Base-by-base conservation (phyloP, 2,329 filamentous ascomycete species). In the Ophiosphaerella korrae region DNA sequence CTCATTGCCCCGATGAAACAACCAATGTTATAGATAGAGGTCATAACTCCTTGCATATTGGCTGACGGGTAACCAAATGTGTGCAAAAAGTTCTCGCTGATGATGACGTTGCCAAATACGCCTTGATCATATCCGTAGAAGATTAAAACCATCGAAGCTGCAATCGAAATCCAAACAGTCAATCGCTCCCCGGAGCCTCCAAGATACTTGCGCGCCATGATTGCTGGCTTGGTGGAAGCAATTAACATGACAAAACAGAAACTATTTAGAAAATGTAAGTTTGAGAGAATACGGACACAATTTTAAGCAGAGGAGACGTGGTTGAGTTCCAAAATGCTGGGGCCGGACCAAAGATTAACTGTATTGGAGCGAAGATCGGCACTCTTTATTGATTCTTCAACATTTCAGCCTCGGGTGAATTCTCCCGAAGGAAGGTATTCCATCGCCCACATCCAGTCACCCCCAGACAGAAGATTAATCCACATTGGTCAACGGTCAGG, bases 161-260 rank as follows among this genome's bases (percentile, higher is more conserved):
- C 78, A 14, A 82, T 68, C 5, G 77, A 79, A 36, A 82, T 81
- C 79, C 79, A 81, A 13, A 82, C 71, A 1, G 79, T 82, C n/a
- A 82, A 70, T 24, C 71, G 65, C 52, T 79, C 74, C 29, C 80
- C 80, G 36, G 78, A 80, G 31, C 79, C 79, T 53, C 79, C 80
- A 42, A 81, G 75, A 52, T 81, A 82, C 58, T 75, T 77, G 38
- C 75, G 75, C 26, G 74, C 73, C 76, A 82, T 76, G 37, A 11
- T 29, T 48, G 40, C 18, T 36, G 23, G 18, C 5, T 18, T 7
- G 9, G 7, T 24, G 48, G 12, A 16, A 34, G 5, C 24, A 18
- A 3, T 13, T 21, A n/a, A 21, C 24, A 5, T 9, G 21, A 23
- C 11, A 14, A 18, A 23, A 14, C 18, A 42, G 29, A 40, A 23